Base-by-base conservation (phyloP, 2,329 filamentous ascomycete species). In the Microsporum ferrugineum region DNA sequence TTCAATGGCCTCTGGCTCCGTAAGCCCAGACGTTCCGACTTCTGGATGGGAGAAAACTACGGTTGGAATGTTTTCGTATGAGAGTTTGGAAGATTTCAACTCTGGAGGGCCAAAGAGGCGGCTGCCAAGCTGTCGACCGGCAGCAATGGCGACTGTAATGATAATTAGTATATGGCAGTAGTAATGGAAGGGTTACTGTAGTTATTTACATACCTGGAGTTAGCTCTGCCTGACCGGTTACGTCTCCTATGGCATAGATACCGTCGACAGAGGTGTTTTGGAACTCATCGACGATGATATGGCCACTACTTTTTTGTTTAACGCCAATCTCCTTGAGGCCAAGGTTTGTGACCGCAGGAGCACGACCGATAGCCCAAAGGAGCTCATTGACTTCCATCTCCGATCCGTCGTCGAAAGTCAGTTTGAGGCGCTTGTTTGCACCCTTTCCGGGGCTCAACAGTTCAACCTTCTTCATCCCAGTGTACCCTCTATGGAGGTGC, bases 1-100 rank as follows among this genome's bases (percentile, higher is more conserved):
- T 57, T 73, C 66, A 55, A 77, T 72, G 5, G 79, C 79, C 66
- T 79, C 68, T 1, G 78, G 77, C 65, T 80, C 78, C 0, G 79
- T 80, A 8, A 80, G 73, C 39, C 79, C 79, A 33, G 77, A 71
- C 3, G 77, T 76, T 59, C 79, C 79, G 49, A 80, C 73, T 66
- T 79, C 76, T 0, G 79, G 79, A 66, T 80, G 78, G 1, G 78
- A 71, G 67, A 81, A 80, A 57, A 81, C 75, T n/a, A 80, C 78
- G 0, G 78, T 79, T 6, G 79, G 79, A 62, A 81, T 77, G 66
- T 78, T 76, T n/a, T 76, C 73, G 66, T 81, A 80, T 27, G 75
- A 73, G 34, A 80, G 71, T 60, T 76, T 75, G 56, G 76, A 70
- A 31, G 71, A 68, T 59, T 77, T 75, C 59, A 77, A 67, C 61